These are phyloP conservation scores for Scenedesmus sp. DNA, from an alignment of 163 green algal species.

Conservation along the genomic window DNA sequence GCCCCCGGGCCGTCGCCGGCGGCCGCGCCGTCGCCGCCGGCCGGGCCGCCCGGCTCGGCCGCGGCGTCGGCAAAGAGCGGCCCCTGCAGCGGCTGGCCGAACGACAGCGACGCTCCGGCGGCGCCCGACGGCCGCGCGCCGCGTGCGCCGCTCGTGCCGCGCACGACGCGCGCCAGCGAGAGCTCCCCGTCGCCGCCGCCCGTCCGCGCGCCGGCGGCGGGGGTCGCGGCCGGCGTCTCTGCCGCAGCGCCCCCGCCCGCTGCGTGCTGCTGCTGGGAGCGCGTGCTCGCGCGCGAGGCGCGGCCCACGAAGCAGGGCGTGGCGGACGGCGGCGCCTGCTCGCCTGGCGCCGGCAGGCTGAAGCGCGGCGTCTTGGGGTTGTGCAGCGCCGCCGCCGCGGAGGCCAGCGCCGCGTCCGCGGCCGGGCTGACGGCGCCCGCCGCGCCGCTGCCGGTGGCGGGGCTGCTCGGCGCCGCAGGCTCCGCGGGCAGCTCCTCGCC, in stretches of 20 bases:
- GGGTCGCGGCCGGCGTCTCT: neutral
- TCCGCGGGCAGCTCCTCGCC: too few species aligned
- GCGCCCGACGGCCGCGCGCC: neutral
- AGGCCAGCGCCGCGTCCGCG: too few species aligned
- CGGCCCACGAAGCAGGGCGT: conserved; percentile 28
- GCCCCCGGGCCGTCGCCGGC: neutral
- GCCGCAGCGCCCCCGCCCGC: neutral
- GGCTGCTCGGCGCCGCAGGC: too few species aligned
- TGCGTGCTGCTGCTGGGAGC: neutral
- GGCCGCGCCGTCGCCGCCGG: neutral
- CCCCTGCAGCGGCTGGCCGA: conserved; percentile 17
- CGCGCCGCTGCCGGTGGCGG: too few species aligned
- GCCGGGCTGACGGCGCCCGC: too few species aligned
- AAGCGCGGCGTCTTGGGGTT: conserved; percentile 21
- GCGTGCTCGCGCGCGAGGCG: neutral
- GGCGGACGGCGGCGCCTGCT: neutral
- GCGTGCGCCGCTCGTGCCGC: neutral
- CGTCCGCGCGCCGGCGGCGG: neutral
- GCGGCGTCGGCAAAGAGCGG: neutral
- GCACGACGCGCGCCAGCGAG: too few species aligned
- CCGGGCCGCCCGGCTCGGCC: neutral
- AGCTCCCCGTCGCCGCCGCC: neutral
- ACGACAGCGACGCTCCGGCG: conserved; percentile 7
- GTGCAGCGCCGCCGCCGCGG: too few species aligned
- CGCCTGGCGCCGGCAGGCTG: neutral